These are phyloP conservation scores for Fusarium sp. DNA, from an alignment of 2,329 filamentous ascomycete species.

Conservation along the genomic window DNA sequence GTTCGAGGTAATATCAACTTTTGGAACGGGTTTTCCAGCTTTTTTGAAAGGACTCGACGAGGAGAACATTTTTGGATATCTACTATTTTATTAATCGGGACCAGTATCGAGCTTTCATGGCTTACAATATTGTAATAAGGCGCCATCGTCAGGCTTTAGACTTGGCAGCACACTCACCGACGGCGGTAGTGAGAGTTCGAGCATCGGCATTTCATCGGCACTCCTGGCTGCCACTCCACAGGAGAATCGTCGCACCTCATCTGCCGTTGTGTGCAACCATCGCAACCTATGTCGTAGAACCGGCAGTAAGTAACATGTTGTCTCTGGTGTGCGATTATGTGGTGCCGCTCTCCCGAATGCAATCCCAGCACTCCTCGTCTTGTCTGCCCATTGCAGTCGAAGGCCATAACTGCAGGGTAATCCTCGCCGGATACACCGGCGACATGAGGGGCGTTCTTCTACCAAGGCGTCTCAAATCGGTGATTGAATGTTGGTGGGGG, in stretches of 20 bases:
- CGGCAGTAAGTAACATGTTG: not conserved
- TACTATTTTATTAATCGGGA: not conserved
- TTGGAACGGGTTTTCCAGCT: not conserved
- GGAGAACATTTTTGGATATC: not conserved
- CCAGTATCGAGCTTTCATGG: not conserved
- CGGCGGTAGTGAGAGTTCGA: not conserved
- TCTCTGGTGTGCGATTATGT: not conserved
- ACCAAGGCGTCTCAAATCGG: not conserved
- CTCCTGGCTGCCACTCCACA: not conserved
- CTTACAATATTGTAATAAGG: not conserved
- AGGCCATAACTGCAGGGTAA: not conserved
- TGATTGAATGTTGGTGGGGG: not conserved
- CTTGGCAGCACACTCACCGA: not conserved
- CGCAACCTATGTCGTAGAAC: not conserved
- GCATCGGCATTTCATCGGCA: not conserved
- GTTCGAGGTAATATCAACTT: not conserved
- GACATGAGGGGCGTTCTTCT: constrained; percentile 33
- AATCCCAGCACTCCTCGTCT: not conserved
- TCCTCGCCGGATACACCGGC: not conserved
- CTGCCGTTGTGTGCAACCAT: not conserved
- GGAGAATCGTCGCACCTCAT: not conserved
- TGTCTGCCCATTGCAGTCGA: not conserved
- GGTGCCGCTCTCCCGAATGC: not conserved
- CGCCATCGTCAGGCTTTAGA: not conserved
- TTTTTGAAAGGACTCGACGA: not conserved